These are phyloP conservation scores for Simplicillium sp. DNA, from an alignment of 2,329 filamentous ascomycete genomes.

Conservation along the genomic window DNA sequence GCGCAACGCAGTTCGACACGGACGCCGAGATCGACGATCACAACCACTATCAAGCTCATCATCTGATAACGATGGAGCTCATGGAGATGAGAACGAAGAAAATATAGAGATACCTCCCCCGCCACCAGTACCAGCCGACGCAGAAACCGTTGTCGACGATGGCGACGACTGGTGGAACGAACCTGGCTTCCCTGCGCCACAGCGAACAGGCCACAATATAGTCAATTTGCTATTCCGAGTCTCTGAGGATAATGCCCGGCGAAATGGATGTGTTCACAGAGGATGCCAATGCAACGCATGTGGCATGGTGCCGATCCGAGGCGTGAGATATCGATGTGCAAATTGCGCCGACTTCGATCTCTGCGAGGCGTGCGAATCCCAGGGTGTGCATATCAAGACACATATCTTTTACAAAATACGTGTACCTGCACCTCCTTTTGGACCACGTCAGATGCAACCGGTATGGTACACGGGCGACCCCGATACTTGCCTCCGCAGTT, in stretches of 20 bases:
- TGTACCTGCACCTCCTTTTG: constrained; percentile 78
- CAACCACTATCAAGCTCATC: constrained; percentile 32
- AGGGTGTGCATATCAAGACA: constrained; percentile 70
- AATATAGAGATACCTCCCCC: constrained; percentile 16
- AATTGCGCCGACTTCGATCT: constrained; percentile 96
- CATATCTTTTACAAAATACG: constrained; percentile 96
- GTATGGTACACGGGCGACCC: constrained; percentile 88
- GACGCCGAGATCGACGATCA: constrained; percentile 23
- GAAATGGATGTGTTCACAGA: constrained; percentile 84
- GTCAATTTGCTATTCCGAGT: constrained; percentile 83
- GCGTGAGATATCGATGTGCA: constrained; percentile 85
- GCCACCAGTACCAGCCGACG: constrained; percentile 18
- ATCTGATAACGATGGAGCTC: constrained; percentile 24
- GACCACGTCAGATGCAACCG: constrained; percentile 68
- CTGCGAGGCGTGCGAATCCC: constrained; percentile 84
- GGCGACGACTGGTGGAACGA: constrained; percentile 46
- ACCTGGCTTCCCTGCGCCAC: constrained; percentile 26
- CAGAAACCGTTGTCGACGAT: constrained; percentile 28
- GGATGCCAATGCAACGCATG: constrained; percentile 91
- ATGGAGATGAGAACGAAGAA: constrained; percentile 35
- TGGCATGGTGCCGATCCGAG: constrained; percentile 78
- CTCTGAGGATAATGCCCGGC: constrained; percentile 81
- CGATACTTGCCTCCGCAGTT: constrained; percentile 53
- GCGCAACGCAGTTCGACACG: constrained; percentile 57
- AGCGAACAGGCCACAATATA: constrained; percentile 64